Evolutionary conservation across 495 filamentous ascomycete genomes (phyloP), one percentile per base, ranked within the genome.

Genomic region (Tuber microsphaerosporum): DNA sequence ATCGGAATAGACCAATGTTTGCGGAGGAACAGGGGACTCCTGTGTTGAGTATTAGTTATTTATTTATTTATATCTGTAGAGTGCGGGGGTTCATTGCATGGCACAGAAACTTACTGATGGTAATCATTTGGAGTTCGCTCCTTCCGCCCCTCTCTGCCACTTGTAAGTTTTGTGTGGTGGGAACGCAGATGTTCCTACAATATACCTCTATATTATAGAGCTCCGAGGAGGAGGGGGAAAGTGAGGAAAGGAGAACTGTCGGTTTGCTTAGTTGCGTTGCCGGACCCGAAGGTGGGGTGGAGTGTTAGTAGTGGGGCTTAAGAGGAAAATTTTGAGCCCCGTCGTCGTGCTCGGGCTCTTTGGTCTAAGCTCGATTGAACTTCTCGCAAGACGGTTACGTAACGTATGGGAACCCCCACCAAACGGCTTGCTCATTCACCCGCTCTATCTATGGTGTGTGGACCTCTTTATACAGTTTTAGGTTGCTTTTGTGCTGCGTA

Each of bases 21-120:
- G 94, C 94, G 12, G 93, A 96, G 71, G 94, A 97, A 86, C 93
- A 97, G 68, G 94, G 94, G 61, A 83, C 81, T 70, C 75, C 81
- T 83, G 74, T 74, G 17, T 70, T 56, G 48, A 71, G 14, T n/a
- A 80, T 68, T 22, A 56, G 75, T 71, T 19, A 70, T 69, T 44
- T 9, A 69, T 44, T 61, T 61, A 1, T 75, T 45, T 56, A n/a
- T 10, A 26, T 31, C 26, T 6, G 75, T 39, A 42, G 44, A 34
- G 43, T 37, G 61, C 43, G 19, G 16, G 44, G 26, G 48, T 9
- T 39, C 20, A 26, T 34, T 16, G 44, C n/a, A 45, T 45, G 10
- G 19, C 9, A 44, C 48, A 61, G 65, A 75, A 37, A 77, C 77
- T 41, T 72, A 82, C 81, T 78, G 73, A 82, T 82, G 5, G 81